phyloP scores from a whole-genome alignment of 2,329 filamentous ascomycete species.

The Eutypella sp. region DNA sequence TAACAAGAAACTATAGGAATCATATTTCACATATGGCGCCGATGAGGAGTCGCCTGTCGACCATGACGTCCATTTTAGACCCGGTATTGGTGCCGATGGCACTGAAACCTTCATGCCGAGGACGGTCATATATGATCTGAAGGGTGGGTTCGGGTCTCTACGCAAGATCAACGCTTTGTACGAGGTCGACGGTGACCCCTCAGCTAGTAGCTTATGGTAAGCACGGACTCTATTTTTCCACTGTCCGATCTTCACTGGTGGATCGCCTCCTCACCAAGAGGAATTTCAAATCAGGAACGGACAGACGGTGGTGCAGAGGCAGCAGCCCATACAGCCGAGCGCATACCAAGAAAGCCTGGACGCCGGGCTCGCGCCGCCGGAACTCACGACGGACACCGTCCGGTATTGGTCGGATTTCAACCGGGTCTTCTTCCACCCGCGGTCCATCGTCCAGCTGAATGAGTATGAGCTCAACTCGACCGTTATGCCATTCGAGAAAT shows the following conservation, averaged over 20 bases:
- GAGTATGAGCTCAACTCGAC: conserved; percentile 81
- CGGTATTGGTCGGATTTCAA: conserved; percentile 97
- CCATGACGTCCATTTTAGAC: conserved; percentile 84
- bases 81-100: conserved; percentile 76
- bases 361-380: conserved; percentile 57
- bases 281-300: conserved; percentile 49
- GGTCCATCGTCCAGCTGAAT: conserved; percentile 78
- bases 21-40: conserved; percentile 85
- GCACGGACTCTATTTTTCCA: conserved; percentile 5
- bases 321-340: conserved; percentile 62
- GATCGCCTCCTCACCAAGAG: conserved; percentile 3
- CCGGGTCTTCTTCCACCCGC: conserved; percentile 85
- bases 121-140: conserved; percentile 90
- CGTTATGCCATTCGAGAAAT: conserved; percentile 78
- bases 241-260: conserved; percentile 3
- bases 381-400: conserved; percentile 65
- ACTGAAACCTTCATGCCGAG: conserved; percentile 88
- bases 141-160: conserved; percentile 85
- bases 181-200: conserved; percentile 42
- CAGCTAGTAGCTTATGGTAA: conserved; percentile 36
- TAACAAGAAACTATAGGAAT: conserved; percentile 58
- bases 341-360: conserved; percentile 79
- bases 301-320: conserved; percentile 61
- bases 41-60: conserved; percentile 64
- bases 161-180: conserved; percentile 87